phyloP scores from a whole-genome alignment of 495 filamentous ascomycete genomes.

The Penicillium taxi region DNA sequence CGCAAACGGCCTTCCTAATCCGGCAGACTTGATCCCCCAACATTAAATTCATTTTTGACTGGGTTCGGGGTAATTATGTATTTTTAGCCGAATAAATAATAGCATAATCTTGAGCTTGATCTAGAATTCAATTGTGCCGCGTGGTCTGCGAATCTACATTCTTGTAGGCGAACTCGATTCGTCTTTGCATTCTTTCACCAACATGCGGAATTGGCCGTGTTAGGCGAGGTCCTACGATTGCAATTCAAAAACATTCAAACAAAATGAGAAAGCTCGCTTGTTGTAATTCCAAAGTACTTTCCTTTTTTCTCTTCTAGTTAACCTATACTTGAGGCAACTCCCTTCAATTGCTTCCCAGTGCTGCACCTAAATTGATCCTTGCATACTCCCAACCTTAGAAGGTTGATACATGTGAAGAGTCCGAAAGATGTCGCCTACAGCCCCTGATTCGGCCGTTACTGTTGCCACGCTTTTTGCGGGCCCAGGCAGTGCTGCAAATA shows the following conservation, averaged over 20 bases:
- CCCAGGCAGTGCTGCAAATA: conserved; percentile 28
- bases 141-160: conserved; percentile 17
- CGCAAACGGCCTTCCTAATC: conserved; percentile 11
- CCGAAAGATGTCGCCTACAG: conserved; percentile 11
- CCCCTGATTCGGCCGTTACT: conserved; percentile 21
- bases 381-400: too few relatives aligned
- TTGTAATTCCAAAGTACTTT: too few relatives aligned
- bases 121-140: conserved; percentile 9
- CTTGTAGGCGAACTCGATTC: conserved; percentile 16
- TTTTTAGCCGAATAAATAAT: background rate
- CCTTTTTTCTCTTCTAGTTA: too few relatives aligned
- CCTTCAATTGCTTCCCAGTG: too few relatives aligned
- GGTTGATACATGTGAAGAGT: conserved; percentile 3
- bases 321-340: too few relatives aligned
- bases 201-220: conserved; percentile 7
- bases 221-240: too few relatives aligned
- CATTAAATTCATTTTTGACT: background rate
- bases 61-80: background rate
- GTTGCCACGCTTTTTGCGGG: conserved; percentile 36
- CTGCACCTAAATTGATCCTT: too few relatives aligned
- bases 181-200: conserved; percentile 17
- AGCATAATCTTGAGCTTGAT: background rate
- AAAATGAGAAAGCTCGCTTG: background rate
- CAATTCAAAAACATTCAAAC: background rate
- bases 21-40: background rate